phyloP scores from a whole-genome alignment of 176 grass and related monocot species.

The Musa itinerans region DNA sequence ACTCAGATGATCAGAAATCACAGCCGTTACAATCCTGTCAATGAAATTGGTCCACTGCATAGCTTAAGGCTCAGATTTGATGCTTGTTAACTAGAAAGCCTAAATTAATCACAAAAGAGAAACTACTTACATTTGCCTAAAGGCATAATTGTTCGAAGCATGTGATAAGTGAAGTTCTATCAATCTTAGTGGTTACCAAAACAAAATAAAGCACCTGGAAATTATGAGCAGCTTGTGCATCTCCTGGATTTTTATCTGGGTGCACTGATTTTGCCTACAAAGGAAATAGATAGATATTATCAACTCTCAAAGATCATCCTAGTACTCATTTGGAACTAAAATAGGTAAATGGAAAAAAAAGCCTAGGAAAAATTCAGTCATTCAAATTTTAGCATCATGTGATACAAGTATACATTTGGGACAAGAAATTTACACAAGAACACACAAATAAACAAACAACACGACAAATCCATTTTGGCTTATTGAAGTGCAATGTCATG shows the following conservation, averaged over 20 bases:
- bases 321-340: background rate
- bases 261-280: constrained; percentile 80
- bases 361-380: background rate
- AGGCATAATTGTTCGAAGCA: background rate
- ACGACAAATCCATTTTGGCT: background rate
- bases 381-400: background rate
- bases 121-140: too few relatives aligned
- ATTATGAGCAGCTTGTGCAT: constrained; percentile 61
- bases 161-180: background rate
- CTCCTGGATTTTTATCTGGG: constrained; percentile 73
- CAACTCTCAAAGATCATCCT: background rate
- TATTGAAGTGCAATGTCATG: background rate
- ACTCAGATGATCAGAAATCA: too few relatives aligned
- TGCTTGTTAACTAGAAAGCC: too few relatives aligned
- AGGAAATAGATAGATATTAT: background rate
- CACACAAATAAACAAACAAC: background rate
- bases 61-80: too few relatives aligned
- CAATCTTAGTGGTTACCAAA: background rate
- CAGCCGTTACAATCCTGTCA: too few relatives aligned
- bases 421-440: background rate
- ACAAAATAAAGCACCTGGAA: constrained; percentile 40
- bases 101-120: too few relatives aligned
- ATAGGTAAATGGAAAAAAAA: background rate
- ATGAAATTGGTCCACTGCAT: too few relatives aligned
- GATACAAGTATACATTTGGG: background rate